A percentile compares a stretch with the other conserved stretches of the same genome.
phyloP scores from a whole-genome alignment of 169 alveolate species.

The Babesia bigemina region DNA sequence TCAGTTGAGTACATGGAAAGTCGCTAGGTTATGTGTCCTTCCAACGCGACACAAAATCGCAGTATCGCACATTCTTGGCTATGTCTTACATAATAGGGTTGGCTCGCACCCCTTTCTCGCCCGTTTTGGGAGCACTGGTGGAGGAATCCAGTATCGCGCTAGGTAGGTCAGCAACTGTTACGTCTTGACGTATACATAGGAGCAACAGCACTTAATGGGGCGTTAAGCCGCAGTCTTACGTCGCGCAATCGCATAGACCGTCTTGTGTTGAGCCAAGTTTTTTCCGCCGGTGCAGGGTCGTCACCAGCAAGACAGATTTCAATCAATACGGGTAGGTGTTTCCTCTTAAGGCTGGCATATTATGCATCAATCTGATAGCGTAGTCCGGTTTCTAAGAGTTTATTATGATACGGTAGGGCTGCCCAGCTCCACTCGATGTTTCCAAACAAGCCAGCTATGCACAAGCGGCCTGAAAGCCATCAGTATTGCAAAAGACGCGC shows the following conservation, averaged over 20 bases:
- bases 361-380: no score
- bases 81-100: constrained; percentile 25
- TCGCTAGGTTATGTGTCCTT: no score
- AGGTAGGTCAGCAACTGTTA: constrained; percentile 6
- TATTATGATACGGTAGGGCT: constrained; percentile 39
- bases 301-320: constrained; percentile 65
- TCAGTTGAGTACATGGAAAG: no score
- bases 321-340: constrained; percentile 13
- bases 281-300: constrained; percentile 71
- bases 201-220: constrained; percentile 35
- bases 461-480: constrained; percentile 73
- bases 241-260: constrained; percentile 52
- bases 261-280: constrained; percentile 69
- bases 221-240: constrained; percentile 60
- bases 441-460: constrained; percentile 64
- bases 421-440: constrained; percentile 42
- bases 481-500: constrained; percentile 56
- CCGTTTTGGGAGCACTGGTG: constrained; percentile 41
- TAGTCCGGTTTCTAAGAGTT: not conserved
- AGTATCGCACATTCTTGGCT: no score
- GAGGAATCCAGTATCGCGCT: constrained; percentile 32
- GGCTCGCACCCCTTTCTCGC: constrained; percentile 44
- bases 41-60: no score
- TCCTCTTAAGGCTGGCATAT: no score
- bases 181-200: not conserved